Percentiles rank a stretch among this genome's conserved stretches.
Conservation (phyloP, 2,329 filamentous ascomycete species). For the Epichloe brachyelytri region DNA sequence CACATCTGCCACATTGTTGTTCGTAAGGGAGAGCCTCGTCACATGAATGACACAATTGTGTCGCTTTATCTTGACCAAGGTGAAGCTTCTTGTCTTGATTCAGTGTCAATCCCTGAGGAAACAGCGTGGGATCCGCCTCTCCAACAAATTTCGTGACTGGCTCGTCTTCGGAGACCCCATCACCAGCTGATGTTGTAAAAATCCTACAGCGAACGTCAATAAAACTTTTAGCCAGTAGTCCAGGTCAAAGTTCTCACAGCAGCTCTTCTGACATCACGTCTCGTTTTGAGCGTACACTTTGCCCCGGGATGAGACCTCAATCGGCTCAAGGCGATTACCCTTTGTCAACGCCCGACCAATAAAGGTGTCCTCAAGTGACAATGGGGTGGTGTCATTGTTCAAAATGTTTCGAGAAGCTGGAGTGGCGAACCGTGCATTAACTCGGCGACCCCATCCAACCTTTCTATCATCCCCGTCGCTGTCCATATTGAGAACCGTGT, state of each 20-base stretch:
- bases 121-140: slow-evolving; percentile 13
- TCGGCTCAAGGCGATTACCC: slow-evolving; percentile 3
- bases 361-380: slow-evolving; percentile 3
- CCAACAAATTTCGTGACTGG: slow-evolving; percentile 20
- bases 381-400: neutral
- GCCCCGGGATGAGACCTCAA: neutral
- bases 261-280: neutral
- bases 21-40: slow-evolving; percentile 25
- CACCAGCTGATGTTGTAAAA: neutral
- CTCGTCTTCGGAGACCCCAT: neutral
- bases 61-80: slow-evolving; percentile 12
- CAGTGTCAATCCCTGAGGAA: slow-evolving; percentile 34
- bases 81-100: slow-evolving; percentile 16
- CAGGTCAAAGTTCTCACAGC: neutral
- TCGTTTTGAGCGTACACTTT: neutral
- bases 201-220: neutral
- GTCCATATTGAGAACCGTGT: slow-evolving; percentile 3
- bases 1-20: slow-evolving; percentile 33
- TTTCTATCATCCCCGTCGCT: slow-evolving; percentile 13
- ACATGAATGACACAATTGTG: slow-evolving; percentile 37
- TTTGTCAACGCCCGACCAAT: slow-evolving; percentile 5
- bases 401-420: slow-evolving; percentile 13
- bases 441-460: slow-evolving; percentile 17
- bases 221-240: neutral
- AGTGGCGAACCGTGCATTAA: slow-evolving; percentile 12